phyloP scores from a whole-genome alignment of 2,329 filamentous ascomycete species.

The Dothideomycetes sp. region DNA sequence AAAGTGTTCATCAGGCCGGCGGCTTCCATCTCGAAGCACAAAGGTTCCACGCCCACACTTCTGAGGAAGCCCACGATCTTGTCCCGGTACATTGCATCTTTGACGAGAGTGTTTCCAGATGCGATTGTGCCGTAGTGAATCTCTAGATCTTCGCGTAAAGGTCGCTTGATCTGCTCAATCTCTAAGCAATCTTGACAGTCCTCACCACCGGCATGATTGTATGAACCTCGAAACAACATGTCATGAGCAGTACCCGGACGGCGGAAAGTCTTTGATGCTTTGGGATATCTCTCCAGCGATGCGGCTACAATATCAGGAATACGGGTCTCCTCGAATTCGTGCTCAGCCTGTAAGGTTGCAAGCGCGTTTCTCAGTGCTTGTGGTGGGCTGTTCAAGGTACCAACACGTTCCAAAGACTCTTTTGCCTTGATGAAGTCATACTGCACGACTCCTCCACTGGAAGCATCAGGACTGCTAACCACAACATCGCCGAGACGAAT shows the following conservation, averaged over 20 bases:
- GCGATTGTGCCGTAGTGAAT: constrained; percentile 33
- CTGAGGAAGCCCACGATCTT: constrained; percentile 13
- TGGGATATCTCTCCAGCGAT: too few relatives aligned
- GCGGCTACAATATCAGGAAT: too few relatives aligned
- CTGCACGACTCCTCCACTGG: constrained; percentile 20
- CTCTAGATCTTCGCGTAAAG: constrained; percentile 12
- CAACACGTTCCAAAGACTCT: constrained; percentile 14
- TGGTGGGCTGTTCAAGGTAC: constrained; percentile 17
- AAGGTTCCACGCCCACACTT: too few relatives aligned
- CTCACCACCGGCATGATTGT: not conserved
- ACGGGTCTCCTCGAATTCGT: too few relatives aligned
- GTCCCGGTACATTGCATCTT: constrained; percentile 9
- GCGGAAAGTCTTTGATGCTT: not conserved
- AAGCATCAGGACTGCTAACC: constrained; percentile 17
- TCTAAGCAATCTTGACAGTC: not conserved
- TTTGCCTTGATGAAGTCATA: constrained; percentile 19
- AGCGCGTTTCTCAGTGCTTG: constrained; percentile 13
- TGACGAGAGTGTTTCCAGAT: constrained; percentile 27
- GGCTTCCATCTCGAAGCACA: constrained; percentile 18
- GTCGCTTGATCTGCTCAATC: not conserved
- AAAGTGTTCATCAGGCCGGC: constrained; percentile 13
- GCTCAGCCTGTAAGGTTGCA: constrained; percentile 6
- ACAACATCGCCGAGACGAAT: constrained; percentile 24
- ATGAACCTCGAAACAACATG: not conserved
- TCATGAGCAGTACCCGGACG: not conserved